Percentiles rank a stretch among this genome's conserved stretches.
Evolutionary conservation across 2,329 filamentous ascomycete genomes (phyloP).

Genomic region (Fonsecaea nubica): DNA sequence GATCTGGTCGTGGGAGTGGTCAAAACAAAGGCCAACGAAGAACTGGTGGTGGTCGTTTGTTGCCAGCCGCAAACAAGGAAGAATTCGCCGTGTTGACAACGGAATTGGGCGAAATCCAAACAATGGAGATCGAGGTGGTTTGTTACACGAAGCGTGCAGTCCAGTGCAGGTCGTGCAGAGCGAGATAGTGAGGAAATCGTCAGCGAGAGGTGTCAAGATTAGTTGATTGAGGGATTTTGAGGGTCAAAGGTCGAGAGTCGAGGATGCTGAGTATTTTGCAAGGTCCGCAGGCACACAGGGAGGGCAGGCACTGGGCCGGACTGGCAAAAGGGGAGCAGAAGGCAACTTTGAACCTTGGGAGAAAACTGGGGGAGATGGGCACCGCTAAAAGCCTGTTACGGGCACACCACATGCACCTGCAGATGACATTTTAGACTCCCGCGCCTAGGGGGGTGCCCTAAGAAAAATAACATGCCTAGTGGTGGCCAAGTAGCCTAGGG

Average conservation of each 20-base stretch:
- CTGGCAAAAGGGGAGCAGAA: conserved; percentile 13
- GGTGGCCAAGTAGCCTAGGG: neutral
- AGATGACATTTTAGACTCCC: conserved; percentile 15
- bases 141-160: conserved; percentile 21
- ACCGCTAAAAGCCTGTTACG: conserved; percentile 18
- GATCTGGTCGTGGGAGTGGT: conserved; percentile 13
- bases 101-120: conserved; percentile 20
- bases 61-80: conserved; percentile 31
- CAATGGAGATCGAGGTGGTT: conserved; percentile 13
- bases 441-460: conserved; percentile 6
- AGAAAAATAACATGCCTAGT: neutral
- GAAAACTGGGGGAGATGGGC: conserved; percentile 11
- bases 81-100: conserved; percentile 25
- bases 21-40: conserved; percentile 29
- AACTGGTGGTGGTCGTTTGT: conserved; percentile 14
- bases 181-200: conserved; percentile 2
- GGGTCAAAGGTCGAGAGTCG: neutral
- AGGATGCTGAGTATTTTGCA: conserved; percentile 5
- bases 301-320: conserved; percentile 1
- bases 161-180: conserved; percentile 22
- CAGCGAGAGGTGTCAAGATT: conserved; percentile 2
- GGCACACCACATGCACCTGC: conserved; percentile 9
- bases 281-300: conserved; percentile 8
- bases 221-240: conserved; percentile 10
- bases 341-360: conserved; percentile 5